phyloP scores from a whole-genome alignment of 306 rosid species.

The Pachyrhizus erosus region DNA sequence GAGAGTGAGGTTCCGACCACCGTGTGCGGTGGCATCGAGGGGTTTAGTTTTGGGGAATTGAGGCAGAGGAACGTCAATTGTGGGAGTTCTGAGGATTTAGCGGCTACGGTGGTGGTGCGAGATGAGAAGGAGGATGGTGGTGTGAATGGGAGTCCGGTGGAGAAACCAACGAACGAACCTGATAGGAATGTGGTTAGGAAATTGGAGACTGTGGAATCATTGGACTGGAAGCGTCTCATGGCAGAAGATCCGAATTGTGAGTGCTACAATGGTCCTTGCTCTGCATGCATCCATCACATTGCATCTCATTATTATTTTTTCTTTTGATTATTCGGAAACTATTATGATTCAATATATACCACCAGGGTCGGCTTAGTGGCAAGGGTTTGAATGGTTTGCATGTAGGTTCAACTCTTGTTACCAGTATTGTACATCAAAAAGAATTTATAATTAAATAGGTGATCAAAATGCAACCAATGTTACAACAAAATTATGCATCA shows the following conservation, averaged over 20 bases:
- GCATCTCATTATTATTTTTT: not conserved
- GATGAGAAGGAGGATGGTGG: conserved; percentile 47
- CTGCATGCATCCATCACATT: conserved; percentile 40
- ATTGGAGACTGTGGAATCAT: conserved; percentile 64
- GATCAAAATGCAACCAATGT: not conserved
- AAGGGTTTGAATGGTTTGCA: no score
- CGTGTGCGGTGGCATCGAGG: conserved; percentile 53
- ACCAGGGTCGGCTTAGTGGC: no score
- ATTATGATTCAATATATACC: no score
- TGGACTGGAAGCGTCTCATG: conserved; percentile 93
- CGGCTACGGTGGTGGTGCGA: conserved; percentile 32
- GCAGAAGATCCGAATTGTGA: conserved; percentile 90
- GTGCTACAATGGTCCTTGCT: conserved; percentile 37
- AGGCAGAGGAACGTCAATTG: conserved; percentile 78
- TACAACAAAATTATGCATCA: conserved; percentile 8
- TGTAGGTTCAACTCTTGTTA: no score
- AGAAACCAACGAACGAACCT: conserved; percentile 58
- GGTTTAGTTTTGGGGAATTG: conserved; percentile 68
- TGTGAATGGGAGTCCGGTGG: conserved; percentile 47
- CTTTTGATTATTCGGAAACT: not conserved
- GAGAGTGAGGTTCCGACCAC: conserved; percentile 52
- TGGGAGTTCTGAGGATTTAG: conserved; percentile 48
- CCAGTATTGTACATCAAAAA: no score
- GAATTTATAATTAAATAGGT: not conserved
- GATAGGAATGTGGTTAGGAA: conserved; percentile 52